phyloP scores from a whole-genome alignment of 805 yeast species.

The Maudiozyma barnettii region DNA sequence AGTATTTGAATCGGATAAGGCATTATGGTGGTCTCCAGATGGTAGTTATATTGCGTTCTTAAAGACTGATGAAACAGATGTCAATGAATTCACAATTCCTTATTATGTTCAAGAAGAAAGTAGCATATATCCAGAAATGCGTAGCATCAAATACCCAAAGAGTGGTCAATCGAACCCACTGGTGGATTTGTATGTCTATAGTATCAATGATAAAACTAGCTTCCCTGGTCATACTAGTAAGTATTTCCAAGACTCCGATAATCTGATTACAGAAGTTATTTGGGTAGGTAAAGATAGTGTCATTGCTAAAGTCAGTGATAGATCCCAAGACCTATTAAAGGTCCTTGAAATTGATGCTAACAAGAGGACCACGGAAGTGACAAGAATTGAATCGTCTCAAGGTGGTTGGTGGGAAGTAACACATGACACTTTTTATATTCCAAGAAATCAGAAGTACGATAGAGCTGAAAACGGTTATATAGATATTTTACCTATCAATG shows the following conservation, averaged over 20 bases:
- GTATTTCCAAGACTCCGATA: slow-evolving; percentile 30
- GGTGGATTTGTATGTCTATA: slow-evolving; percentile 45
- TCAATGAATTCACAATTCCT: slow-evolving; percentile 64
- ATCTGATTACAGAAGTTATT: slow-evolving; percentile 54
- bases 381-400: slow-evolving; percentile 40
- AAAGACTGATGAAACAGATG: slow-evolving; percentile 63
- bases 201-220: slow-evolving; percentile 22
- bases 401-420: slow-evolving; percentile 74
- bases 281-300: slow-evolving; percentile 55
- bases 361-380: slow-evolving; percentile 29
- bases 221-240: slow-evolving; percentile 36
- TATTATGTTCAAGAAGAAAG: slow-evolving; percentile 55
- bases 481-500: slow-evolving; percentile 60
- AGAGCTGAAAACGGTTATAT: slow-evolving; percentile 62
- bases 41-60: slow-evolving; percentile 58
- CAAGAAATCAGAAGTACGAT: slow-evolving; percentile 35
- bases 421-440: slow-evolving; percentile 51
- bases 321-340: slow-evolving; percentile 58
- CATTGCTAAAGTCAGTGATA: slow-evolving; percentile 49
- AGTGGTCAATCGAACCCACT: slow-evolving; percentile 71
- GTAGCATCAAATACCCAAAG: slow-evolving; percentile 68
- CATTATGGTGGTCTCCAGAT: slow-evolving; percentile 81
- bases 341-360: slow-evolving; percentile 44
- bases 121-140: slow-evolving; percentile 51
- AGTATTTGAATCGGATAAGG: slow-evolving; percentile 58